Conservation (phyloP, 1,139 yeast genomes). For the Debaryomyces robertsiae region DNA sequence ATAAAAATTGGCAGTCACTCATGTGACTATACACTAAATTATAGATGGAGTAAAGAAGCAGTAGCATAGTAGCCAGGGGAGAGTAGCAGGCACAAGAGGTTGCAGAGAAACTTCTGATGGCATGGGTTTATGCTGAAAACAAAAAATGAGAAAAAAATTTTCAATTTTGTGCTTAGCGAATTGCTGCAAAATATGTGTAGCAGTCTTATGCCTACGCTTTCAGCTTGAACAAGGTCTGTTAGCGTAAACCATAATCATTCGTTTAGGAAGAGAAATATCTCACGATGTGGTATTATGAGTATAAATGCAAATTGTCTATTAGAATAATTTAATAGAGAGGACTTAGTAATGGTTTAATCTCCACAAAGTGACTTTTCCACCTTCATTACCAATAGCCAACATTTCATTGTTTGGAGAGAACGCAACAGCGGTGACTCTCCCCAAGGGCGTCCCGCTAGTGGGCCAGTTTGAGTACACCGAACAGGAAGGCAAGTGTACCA, state of each 20-base stretch:
- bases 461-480: slow-evolving; percentile 96
- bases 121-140: too few species aligned
- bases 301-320: slow-evolving; percentile 8
- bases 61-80: too few species aligned
- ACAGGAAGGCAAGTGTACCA: slow-evolving; percentile 88
- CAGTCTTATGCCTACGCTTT: too few species aligned
- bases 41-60: too few species aligned
- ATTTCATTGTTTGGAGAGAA: slow-evolving; percentile 84
- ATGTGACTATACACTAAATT: background rate
- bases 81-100: too few species aligned
- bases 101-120: too few species aligned
- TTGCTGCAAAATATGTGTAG: background rate
- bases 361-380: slow-evolving; percentile 90
- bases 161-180: background rate
- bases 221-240: too few species aligned
- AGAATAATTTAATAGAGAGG: slow-evolving; percentile 1
- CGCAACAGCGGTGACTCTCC: slow-evolving; percentile 80
- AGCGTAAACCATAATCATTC: too few species aligned
- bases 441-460: slow-evolving; percentile 93
- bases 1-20: background rate
- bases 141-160: too few species aligned
- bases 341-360: slow-evolving; percentile 71
- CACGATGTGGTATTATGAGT: too few species aligned
- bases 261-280: too few species aligned
- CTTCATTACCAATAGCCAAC: slow-evolving; percentile 88